A percentile compares a stretch with the other conserved stretches of the same genome.
Evolutionary conservation across 768 basidiomycete species (phyloP).

Genomic region (Myochromella boudieri): DNA sequence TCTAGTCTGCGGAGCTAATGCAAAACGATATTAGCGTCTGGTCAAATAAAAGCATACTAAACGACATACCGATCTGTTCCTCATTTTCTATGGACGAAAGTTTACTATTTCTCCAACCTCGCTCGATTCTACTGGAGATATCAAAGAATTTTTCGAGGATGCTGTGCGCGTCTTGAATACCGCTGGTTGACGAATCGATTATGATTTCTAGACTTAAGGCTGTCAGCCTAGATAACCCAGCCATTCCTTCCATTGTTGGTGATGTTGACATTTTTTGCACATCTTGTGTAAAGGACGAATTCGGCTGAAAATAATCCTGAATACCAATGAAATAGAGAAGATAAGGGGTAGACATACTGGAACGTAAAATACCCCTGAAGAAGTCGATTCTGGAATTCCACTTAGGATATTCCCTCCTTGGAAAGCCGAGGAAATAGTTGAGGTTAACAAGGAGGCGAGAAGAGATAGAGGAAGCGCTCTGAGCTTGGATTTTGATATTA

Average conservation of each 20-base stretch:
- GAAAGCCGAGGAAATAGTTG: conserved; percentile 56
- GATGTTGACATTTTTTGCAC: conserved; percentile 34
- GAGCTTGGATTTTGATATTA: conserved; percentile 54
- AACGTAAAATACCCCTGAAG: conserved; percentile 29
- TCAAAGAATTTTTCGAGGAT: conserved; percentile 30
- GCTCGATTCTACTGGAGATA: conserved; percentile 44
- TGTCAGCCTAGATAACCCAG: conserved; percentile 39
- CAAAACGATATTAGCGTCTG: background rate
- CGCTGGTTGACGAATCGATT: conserved; percentile 32
- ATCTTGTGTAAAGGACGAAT: conserved; percentile 32
- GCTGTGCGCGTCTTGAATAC: conserved; percentile 23
- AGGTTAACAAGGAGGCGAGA: conserved; percentile 32
- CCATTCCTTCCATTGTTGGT: conserved; percentile 34
- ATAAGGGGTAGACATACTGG: conserved; percentile 22
- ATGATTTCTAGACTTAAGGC: conserved; percentile 33
- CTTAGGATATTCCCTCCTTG: conserved; percentile 55
- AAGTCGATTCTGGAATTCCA: conserved; percentile 32
- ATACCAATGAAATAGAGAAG: conserved; percentile 4
- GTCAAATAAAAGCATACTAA: conserved; percentile 6
- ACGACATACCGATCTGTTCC: conserved; percentile 29
- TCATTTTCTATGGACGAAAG: conserved; percentile 32
- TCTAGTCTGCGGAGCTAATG: conserved; percentile 42
- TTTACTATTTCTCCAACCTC: conserved; percentile 45
- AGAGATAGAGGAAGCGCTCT: conserved; percentile 60
- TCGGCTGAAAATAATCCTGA: conserved; percentile 2